Conservation (phyloP, 768 basidiomycete genomes). For the Leccinum variicolor region DNA sequence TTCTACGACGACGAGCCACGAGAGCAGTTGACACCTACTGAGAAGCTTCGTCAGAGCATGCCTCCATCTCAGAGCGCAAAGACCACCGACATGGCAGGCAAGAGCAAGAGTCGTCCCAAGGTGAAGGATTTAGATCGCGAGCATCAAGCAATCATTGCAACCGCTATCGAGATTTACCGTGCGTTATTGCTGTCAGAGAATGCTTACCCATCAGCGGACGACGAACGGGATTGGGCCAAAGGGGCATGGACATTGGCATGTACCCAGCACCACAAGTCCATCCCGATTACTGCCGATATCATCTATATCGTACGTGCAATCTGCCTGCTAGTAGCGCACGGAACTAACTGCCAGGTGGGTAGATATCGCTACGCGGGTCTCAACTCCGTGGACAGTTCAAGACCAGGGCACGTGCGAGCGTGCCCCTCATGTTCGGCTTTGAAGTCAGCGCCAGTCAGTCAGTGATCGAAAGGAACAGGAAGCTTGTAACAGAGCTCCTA, state of each 20-base stretch:
- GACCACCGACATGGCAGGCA: too few species aligned
- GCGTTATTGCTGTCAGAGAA: not conserved
- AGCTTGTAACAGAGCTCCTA: not conserved
- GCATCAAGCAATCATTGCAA: not conserved
- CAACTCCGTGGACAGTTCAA: not conserved
- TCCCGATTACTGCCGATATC: not conserved
- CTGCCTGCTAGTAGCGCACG: not conserved
- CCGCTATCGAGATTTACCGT: not conserved
- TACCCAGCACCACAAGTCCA: too few species aligned
- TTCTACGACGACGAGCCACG: conserved; percentile 24
- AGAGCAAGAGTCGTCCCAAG: too few species aligned
- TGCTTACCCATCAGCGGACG: not conserved
- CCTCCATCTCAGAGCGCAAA: too few species aligned
- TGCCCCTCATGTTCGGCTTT: not conserved
- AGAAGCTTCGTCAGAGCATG: too few species aligned
- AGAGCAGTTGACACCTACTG: too few species aligned
- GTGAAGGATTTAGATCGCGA: too few species aligned
- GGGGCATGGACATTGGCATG: not conserved
- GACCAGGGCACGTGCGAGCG: not conserved
- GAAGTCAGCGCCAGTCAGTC: not conserved
- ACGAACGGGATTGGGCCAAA: not conserved
- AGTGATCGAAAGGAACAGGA: not conserved
- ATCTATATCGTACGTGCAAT: not conserved
- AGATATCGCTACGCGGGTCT: not conserved
- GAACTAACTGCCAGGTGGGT: not conserved